Evolutionary conservation across 2,329 filamentous ascomycete species (phyloP).

Genomic region (Alternaria brassicae): DNA sequence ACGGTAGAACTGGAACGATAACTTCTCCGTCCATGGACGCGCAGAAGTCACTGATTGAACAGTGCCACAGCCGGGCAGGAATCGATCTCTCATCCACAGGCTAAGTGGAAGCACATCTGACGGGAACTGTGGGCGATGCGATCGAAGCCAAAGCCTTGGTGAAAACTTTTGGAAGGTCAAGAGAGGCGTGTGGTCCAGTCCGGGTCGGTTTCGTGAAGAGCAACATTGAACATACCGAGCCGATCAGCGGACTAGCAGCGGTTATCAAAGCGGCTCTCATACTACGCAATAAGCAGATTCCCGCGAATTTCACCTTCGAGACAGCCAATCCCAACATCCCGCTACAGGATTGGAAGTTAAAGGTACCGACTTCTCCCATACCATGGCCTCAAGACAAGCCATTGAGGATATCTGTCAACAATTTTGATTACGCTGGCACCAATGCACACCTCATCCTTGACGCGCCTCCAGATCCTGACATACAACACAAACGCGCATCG

Average conservation of each 20-base stretch:
- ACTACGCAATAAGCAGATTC: constrained; percentile 4
- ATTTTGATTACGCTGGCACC: constrained; percentile 28
- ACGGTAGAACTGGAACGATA: neutral
- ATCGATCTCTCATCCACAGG: constrained; percentile 9
- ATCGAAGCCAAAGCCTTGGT: constrained; percentile 17
- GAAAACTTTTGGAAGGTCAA: neutral
- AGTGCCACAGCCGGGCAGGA: constrained; percentile 1
- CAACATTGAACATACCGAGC: constrained; percentile 13
- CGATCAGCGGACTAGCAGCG: constrained; percentile 8
- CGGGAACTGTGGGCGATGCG: constrained; percentile 58
- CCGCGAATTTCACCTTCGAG: constrained; percentile 5
- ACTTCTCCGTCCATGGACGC: constrained; percentile 3
- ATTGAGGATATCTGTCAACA: constrained; percentile 16
- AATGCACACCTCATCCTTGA: constrained; percentile 38
- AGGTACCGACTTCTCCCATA: constrained; percentile 5
- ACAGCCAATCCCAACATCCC: constrained; percentile 9
- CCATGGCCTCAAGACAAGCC: constrained; percentile 15
- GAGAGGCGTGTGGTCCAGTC: neutral
- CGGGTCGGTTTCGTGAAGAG: constrained; percentile 14
- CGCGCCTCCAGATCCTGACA: constrained; percentile 7
- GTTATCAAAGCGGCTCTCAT: constrained; percentile 6
- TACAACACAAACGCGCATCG: neutral
- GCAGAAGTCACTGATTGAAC: neutral
- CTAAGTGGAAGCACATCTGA: constrained; percentile 45
- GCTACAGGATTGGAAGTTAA: neutral